A percentile compares a stretch with the other conserved stretches of the same genome.
phyloP scores from a whole-genome alignment of 306 rosid species.

The Urtica urens region DNA sequence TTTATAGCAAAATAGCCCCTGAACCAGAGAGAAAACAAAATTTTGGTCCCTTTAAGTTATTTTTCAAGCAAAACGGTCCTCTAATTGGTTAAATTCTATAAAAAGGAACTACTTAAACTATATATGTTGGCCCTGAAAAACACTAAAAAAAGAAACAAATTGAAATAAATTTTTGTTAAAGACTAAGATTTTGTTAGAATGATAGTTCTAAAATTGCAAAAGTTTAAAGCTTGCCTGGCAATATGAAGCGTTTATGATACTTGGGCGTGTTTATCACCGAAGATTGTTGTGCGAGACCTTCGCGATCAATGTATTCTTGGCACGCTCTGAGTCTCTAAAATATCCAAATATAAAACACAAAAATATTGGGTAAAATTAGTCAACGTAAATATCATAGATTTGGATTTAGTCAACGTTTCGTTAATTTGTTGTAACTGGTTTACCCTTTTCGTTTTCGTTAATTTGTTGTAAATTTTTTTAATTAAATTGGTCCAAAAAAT shows the following conservation, averaged over 20 bases:
- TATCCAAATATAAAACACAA: slow-evolving; percentile 9
- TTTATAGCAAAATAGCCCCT: no score
- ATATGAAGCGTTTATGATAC: slow-evolving; percentile 72
- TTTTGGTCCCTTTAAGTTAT: no score
- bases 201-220: no score
- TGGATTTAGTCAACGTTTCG: no score
- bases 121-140: no score
- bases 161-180: slow-evolving; percentile 10
- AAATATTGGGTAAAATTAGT: neutral
- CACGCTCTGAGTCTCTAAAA: slow-evolving; percentile 73
- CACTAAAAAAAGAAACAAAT: neutral
- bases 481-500: no score
- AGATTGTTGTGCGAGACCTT: slow-evolving; percentile 76
- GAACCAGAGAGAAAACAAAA: no score
- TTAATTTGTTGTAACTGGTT: no score
- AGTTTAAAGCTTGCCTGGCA: slow-evolving; percentile 91
- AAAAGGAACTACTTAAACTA: neutral
- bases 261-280: slow-evolving; percentile 69
- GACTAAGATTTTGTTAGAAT: no score
- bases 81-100: slow-evolving; percentile 9
- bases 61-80: no score
- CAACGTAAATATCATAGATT: neutral
- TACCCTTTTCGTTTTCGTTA: no score
- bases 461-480: no score
- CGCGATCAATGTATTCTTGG: slow-evolving; percentile 68